These are phyloP conservation scores for Russula vinacea DNA, from an alignment of 768 basidiomycete genomes.

Conservation along the genomic window DNA sequence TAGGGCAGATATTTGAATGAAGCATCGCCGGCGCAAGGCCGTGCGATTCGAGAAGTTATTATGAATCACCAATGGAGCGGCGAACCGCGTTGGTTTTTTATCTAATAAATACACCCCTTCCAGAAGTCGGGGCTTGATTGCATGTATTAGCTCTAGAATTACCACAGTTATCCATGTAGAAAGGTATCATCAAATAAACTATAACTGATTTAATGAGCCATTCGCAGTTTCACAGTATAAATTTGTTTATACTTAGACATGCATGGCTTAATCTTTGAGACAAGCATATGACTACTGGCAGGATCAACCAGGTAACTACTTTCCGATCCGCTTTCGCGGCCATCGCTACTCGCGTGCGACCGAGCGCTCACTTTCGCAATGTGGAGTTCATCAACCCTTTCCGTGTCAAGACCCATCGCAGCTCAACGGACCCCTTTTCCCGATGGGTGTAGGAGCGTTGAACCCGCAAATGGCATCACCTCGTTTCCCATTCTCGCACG, in stretches of 20 bases:
- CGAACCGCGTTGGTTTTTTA: conserved; percentile 67
- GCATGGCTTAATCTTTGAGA: conserved; percentile 83
- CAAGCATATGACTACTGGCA: conserved; percentile 84
- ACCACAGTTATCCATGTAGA: conserved; percentile 78
- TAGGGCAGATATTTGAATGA: conserved; percentile 71
- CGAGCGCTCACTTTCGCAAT: conserved; percentile 30
- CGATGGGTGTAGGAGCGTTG: conserved; percentile 17
- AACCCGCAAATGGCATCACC: conserved; percentile 38
- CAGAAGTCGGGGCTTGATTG: conserved; percentile 26
- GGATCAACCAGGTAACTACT: conserved; percentile 82
- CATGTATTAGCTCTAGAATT: conserved; percentile 70
- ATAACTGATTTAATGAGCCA: conserved; percentile 84
- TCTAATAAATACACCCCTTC: conserved; percentile 42
- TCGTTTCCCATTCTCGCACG: conserved; percentile 49
- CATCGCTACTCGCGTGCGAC: conserved; percentile 28
- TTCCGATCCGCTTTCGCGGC: conserved; percentile 46
- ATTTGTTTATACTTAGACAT: conserved; percentile 61
- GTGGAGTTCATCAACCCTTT: conserved; percentile 4
- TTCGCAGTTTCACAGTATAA: conserved; percentile 77
- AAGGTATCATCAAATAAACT: conserved; percentile 75
- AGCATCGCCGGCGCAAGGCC: conserved; percentile 69
- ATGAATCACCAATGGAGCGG: conserved; percentile 70
- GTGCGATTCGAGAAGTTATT: conserved; percentile 71
- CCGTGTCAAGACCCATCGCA: neutral
- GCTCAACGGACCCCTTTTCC: conserved; percentile 8